Base-by-base conservation (phyloP, 202 grass and related monocot species). In the Hordeum pubiflorum region DNA sequence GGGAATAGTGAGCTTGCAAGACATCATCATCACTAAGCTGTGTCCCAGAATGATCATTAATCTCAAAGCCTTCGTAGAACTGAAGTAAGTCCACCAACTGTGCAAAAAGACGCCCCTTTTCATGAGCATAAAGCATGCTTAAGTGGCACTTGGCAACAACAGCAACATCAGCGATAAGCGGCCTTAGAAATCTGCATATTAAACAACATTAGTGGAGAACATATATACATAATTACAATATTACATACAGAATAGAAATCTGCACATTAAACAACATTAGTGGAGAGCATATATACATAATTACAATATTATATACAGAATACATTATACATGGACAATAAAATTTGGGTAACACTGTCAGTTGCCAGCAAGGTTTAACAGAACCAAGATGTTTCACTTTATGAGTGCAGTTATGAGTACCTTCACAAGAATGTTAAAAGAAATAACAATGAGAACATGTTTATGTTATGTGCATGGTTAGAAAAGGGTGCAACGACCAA, bases 61-160 rank as follows among this genome's bases (percentile, higher is more conserved):
- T 99, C 69, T 99, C 96, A 89, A 99, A 99, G 56, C 96, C 87
- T 82, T 90, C 96, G 39, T 99, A 99, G 86, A 99, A 99, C 74
- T 99, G 96, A 46, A 99, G 85, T 74, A 99, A 84, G 81, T 96
- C 96, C 11, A 99, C 96, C 52, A 99, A 83, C 36, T 99, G 92
- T 58, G 89, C 90, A 87, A 99, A 99, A 63, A 99, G 92, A 0
- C 92, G 85, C 3, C 96, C 96, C 70, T 96, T 99, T 81, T 99
- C 96, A 81, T 99, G 90, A 15, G 88, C 83, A 85, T 99, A 97
- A 58, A 93, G 89, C 37, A 86, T 69, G 69, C 88, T 93, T 63
- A 98, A 91, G 50, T 99, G 92, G 57, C 89, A 99, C 79, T 99
- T 99, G 76, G 92, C 88, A 95, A 99, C 92, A 56, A 99, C 89